Evolutionary conservation across 371 early-diverging fungal genomes (phyloP).

Genomic region (Batrachochytrium dendrobatidis): DNA sequence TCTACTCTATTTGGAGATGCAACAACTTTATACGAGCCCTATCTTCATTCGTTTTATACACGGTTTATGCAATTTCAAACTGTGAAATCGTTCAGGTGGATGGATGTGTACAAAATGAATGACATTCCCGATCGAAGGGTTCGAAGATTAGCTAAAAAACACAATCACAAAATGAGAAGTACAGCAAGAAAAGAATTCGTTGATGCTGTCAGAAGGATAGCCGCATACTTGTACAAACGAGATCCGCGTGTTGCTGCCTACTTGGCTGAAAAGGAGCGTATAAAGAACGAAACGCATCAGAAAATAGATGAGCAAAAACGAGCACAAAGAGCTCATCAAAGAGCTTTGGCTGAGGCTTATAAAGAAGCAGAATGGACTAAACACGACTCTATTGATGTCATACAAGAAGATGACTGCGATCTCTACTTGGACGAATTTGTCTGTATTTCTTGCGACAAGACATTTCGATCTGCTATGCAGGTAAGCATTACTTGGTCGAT

Average conservation of each 20-base stretch:
- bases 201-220: conserved; percentile 58
- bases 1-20: conserved; percentile 49
- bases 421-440: conserved; percentile 34
- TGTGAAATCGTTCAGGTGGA: conserved; percentile 80
- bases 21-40: conserved; percentile 41
- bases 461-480: conserved; percentile 67
- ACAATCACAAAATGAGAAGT: conserved; percentile 83
- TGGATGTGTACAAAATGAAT: conserved; percentile 73
- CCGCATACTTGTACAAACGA: conserved; percentile 50
- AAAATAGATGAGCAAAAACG: conserved; percentile 33
- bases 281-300: conserved; percentile 45
- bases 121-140: conserved; percentile 77
- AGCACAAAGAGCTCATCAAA: conserved; percentile 7
- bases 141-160: conserved; percentile 83
- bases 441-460: conserved; percentile 77
- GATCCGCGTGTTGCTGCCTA: conserved; percentile 67
- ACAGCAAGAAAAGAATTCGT: conserved; percentile 74
- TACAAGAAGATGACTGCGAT: conserved; percentile 3
- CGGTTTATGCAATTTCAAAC: conserved; percentile 52
- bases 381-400: conserved; percentile 9
- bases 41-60: conserved; percentile 16
- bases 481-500: no score
- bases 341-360: conserved; percentile 12
- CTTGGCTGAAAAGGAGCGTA: conserved; percentile 42
- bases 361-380: conserved; percentile 29